These are phyloP conservation scores for Sordariomycetes sp. DNA, from an alignment of 2,329 filamentous ascomycete genomes.

Conservation along the genomic window DNA sequence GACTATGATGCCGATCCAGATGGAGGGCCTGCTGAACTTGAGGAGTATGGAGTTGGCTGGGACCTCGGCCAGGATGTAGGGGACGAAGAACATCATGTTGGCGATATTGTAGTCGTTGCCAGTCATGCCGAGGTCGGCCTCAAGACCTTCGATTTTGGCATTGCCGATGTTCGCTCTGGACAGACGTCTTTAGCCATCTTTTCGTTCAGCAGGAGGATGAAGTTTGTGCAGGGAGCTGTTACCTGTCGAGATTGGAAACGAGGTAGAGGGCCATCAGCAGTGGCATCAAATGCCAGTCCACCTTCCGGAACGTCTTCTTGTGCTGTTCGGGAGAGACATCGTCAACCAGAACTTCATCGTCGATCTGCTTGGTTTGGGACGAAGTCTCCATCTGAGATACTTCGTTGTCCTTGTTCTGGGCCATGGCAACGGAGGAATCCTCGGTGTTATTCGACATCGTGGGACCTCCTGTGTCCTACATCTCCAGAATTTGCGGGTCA, in stretches of 20 bases:
- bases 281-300: slow-evolving; percentile 51
- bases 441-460: no score
- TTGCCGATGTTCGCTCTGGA: slow-evolving; percentile 13
- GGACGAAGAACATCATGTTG: slow-evolving; percentile 41
- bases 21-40: slow-evolving; percentile 10
- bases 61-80: slow-evolving; percentile 23
- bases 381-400: no score
- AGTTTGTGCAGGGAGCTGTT: background rate
- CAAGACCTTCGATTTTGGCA: slow-evolving; percentile 19
- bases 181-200: background rate
- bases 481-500: no score
- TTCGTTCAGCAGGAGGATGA: background rate
- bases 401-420: no score
- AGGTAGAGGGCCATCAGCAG: slow-evolving; percentile 45
- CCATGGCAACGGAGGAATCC: no score
- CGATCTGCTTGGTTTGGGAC: no score
- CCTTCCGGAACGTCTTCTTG: slow-evolving; percentile 34
- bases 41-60: slow-evolving; percentile 18
- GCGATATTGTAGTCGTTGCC: slow-evolving; percentile 42
- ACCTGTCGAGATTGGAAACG: slow-evolving; percentile 7
- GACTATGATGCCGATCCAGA: slow-evolving; percentile 11
- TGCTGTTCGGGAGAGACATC: background rate
- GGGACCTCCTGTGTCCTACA: no score
- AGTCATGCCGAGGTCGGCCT: slow-evolving; percentile 37
- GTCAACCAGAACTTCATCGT: background rate